phyloP scores from a whole-genome alignment of 208 protist genomes.

The Leptomonas seymouri region DNA sequence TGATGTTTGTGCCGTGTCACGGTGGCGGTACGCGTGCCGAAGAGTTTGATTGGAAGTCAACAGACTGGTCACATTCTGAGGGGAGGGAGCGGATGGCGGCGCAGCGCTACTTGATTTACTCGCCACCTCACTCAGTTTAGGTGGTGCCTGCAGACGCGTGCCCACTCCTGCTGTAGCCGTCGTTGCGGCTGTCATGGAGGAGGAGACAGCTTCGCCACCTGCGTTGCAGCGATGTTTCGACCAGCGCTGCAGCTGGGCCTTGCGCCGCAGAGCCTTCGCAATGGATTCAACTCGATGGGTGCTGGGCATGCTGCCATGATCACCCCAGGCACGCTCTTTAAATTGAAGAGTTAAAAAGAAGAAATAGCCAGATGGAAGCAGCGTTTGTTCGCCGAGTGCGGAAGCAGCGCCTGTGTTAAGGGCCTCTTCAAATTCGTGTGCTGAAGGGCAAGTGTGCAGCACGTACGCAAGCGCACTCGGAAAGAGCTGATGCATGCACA shows the following conservation, averaged over 20 bases:
- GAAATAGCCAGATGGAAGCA: too few species aligned
- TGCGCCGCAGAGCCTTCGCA: slow-evolving; percentile 40
- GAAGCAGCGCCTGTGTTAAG: too few species aligned
- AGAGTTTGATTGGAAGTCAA: slow-evolving; percentile 3
- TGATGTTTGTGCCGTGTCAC: slow-evolving; percentile 15
- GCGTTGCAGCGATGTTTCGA: neutral
- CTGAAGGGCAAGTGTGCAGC: too few species aligned
- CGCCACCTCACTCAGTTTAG: neutral
- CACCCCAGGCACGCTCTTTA: neutral
- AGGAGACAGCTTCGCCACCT: neutral
- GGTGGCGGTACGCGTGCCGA: slow-evolving; percentile 21
- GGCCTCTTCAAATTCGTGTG: too few species aligned
- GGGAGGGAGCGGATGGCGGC: neutral
- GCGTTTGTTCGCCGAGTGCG: too few species aligned
- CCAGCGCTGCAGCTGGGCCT: slow-evolving; percentile 37
- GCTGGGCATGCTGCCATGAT: slow-evolving; percentile 6
- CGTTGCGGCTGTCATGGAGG: neutral
- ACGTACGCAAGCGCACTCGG: too few species aligned
- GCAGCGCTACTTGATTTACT: neutral
- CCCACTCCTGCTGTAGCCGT: neutral
- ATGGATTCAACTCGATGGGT: slow-evolving; percentile 29
- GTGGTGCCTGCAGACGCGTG: neutral
- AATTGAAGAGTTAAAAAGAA: too few species aligned
- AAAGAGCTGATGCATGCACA: too few species aligned
- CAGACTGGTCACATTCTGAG: neutral